These are phyloP conservation scores for Vararia minispora DNA, from an alignment of 768 basidiomycete genomes.

Conservation along the genomic window DNA sequence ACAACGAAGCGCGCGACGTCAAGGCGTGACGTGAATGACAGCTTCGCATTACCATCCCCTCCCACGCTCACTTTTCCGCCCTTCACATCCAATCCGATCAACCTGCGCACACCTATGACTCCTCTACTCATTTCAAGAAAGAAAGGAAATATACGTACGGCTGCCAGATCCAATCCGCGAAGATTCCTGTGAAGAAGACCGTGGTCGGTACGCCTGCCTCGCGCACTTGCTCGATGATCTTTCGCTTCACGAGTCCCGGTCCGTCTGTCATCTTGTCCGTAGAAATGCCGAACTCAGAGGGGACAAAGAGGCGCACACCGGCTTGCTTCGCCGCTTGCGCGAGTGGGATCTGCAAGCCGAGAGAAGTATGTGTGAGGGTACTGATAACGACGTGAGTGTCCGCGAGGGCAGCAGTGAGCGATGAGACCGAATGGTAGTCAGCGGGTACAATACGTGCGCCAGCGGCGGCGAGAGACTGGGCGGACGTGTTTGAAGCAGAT, in stretches of 20 bases:
- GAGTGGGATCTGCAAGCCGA: constrained; percentile 11
- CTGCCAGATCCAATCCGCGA: constrained; percentile 8
- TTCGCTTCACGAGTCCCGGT: constrained; percentile 2
- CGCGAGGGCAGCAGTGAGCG: constrained; percentile 4
- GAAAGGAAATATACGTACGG: constrained; percentile 1
- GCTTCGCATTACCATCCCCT: constrained; percentile 7
- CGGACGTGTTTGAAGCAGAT: neutral
- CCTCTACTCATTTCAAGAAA: too few relatives aligned
- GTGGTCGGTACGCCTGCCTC: constrained; percentile 12
- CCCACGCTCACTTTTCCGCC: constrained; percentile 11
- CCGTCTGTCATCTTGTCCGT: constrained; percentile 4
- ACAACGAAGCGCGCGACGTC: constrained; percentile 16
- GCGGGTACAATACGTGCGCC: neutral
- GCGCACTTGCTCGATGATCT: constrained; percentile 6
- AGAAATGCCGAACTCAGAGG: constrained; percentile 23
- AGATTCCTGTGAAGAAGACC: constrained; percentile 12
- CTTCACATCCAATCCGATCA: constrained; percentile 6
- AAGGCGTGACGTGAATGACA: constrained; percentile 11
- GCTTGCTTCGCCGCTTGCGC: constrained; percentile 16
- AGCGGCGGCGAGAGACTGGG: neutral
- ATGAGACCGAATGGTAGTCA: neutral
- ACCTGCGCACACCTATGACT: too few relatives aligned
- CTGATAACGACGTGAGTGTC: constrained; percentile 11
- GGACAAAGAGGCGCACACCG: constrained; percentile 21
- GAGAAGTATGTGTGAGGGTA: constrained; percentile 1